Base-by-base conservation (phyloP, 2,329 filamentous ascomycete genomes). In the Nemania sp. region DNA sequence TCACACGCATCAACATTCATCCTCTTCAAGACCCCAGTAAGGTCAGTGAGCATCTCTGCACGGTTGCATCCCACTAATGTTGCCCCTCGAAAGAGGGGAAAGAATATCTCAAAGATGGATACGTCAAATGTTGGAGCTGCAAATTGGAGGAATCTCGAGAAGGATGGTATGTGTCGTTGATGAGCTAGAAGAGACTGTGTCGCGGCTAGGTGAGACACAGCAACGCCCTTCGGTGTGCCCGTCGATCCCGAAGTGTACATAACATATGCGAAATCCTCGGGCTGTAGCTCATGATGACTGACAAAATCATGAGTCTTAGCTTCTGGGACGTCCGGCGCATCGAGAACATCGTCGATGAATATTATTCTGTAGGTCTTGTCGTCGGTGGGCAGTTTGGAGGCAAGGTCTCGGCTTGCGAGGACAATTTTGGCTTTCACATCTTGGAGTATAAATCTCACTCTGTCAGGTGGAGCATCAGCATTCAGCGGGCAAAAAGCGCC, bases 241-340 rank as follows among this genome's bases (percentile, higher is more conserved):
- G 94, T 97, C 5, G 93, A 97, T 2, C 94, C 94, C 53, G 93
- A 97, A 0, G 94, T 97, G 78, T 97, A 98, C 89, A 97, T 94
- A 67, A 97, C 88, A 82, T 98, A 98, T 26, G 94, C 93, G 26
- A 94, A 78, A 67, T 86, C 81, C 1, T 81, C 74, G 0, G 69
- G 35, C 13, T 45, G 62, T 2, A 75, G 72, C 41, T 70, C 47
- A 54, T 18, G 58, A n/a, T 26, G 8, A 29, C 27, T 32, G n/a
- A 1, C 1, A 11, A 61, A 18, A 7, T 51, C 27, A 54, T 58
- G 0, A 20, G 4, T 32, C 7, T 43, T 20, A 15, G 8, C 35
- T 52, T 59, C 45, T 8, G 56, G 18, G 10, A 2, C 10, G 11
- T 66, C 29, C 20, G 72, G 29, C 22, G 66, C 20, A 43, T 73